Evolutionary conservation across 2,329 filamentous ascomycete genomes (phyloP).

Genomic region (Aspergillus intermedius): DNA sequence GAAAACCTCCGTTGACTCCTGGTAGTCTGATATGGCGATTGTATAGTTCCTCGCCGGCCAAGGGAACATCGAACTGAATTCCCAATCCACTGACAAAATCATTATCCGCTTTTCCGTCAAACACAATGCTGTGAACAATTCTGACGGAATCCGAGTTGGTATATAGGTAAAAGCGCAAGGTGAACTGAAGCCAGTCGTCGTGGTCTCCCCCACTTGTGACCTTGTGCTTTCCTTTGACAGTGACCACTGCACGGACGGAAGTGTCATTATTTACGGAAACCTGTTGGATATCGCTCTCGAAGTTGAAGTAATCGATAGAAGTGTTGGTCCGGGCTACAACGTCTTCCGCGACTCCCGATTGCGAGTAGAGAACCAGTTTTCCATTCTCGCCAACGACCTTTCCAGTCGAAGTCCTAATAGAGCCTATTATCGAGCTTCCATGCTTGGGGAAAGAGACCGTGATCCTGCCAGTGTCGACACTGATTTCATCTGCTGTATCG

Average conservation of each 20-base stretch:
- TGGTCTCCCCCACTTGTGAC: slow-evolving; percentile 27
- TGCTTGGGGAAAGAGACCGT: slow-evolving; percentile 39
- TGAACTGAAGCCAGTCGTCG: slow-evolving; percentile 49
- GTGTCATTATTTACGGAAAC: slow-evolving; percentile 43
- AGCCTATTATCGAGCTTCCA: slow-evolving; percentile 35
- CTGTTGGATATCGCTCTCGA: slow-evolving; percentile 47
- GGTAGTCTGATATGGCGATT: slow-evolving; percentile 55
- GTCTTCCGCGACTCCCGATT: slow-evolving; percentile 41
- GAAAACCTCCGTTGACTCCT: slow-evolving; percentile 49
- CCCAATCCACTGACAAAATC: slow-evolving; percentile 49
- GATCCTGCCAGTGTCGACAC: slow-evolving; percentile 43
- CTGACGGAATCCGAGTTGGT: slow-evolving; percentile 50
- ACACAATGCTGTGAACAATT: slow-evolving; percentile 52
- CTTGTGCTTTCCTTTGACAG: slow-evolving; percentile 35
- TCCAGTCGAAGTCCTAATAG: slow-evolving; percentile 36
- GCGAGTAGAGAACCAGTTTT: slow-evolving; percentile 49
- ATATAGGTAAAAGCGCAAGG: slow-evolving; percentile 55
- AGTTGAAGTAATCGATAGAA: slow-evolving; percentile 36
- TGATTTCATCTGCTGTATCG: slow-evolving; percentile 15
- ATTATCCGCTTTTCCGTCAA: slow-evolving; percentile 44
- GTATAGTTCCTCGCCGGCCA: slow-evolving; percentile 48
- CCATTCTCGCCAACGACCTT: slow-evolving; percentile 41
- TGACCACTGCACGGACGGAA: slow-evolving; percentile 44
- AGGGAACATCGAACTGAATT: slow-evolving; percentile 37
- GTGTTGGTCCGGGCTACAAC: slow-evolving; percentile 29